Conservation (phyloP, 805 yeast genomes). For the Cyberlindnera subsufficiens region DNA sequence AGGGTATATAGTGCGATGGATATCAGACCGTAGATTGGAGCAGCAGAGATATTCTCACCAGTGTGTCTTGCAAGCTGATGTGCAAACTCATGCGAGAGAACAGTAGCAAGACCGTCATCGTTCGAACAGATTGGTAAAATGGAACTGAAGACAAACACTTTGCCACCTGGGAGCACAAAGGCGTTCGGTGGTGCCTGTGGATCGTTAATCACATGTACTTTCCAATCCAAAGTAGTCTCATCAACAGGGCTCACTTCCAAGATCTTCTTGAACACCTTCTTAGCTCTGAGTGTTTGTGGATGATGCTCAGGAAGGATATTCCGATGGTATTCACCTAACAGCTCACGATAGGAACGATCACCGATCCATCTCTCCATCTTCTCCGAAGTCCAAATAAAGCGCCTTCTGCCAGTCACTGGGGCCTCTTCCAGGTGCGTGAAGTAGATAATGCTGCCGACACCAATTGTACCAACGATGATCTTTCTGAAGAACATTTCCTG, state of each 20-base stretch:
- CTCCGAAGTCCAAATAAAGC: slow-evolving; percentile 69
- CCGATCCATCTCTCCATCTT: slow-evolving; percentile 62
- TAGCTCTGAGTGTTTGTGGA: slow-evolving; percentile 53
- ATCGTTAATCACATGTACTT: slow-evolving; percentile 70
- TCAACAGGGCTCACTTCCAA: slow-evolving; percentile 48
- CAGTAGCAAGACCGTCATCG: slow-evolving; percentile 94
- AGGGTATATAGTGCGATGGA: slow-evolving; percentile 49
- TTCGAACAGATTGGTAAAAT: slow-evolving; percentile 72
- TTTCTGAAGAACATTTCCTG: slow-evolving; percentile 26
- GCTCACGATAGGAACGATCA: slow-evolving; percentile 53
- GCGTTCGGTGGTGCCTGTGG: slow-evolving; percentile 87
- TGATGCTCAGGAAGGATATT: slow-evolving; percentile 55
- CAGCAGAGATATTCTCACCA: slow-evolving; percentile 71
- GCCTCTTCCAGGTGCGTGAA: slow-evolving; percentile 65
- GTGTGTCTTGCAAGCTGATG: slow-evolving; percentile 93
- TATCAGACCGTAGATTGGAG: slow-evolving; percentile 61
- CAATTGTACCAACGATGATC: slow-evolving; percentile 28
- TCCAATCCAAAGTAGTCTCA: slow-evolving; percentile 50
- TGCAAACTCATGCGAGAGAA: slow-evolving; percentile 86
- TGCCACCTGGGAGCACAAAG: slow-evolving; percentile 93
- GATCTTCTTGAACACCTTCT: slow-evolving; percentile 57
- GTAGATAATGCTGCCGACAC: slow-evolving; percentile 32
- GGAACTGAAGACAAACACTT: slow-evolving; percentile 81
- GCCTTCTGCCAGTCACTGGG: slow-evolving; percentile 66
- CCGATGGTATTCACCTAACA: slow-evolving; percentile 46